Base-by-base conservation (phyloP, 257 asterid genomes). In the Petrea volubilis region DNA sequence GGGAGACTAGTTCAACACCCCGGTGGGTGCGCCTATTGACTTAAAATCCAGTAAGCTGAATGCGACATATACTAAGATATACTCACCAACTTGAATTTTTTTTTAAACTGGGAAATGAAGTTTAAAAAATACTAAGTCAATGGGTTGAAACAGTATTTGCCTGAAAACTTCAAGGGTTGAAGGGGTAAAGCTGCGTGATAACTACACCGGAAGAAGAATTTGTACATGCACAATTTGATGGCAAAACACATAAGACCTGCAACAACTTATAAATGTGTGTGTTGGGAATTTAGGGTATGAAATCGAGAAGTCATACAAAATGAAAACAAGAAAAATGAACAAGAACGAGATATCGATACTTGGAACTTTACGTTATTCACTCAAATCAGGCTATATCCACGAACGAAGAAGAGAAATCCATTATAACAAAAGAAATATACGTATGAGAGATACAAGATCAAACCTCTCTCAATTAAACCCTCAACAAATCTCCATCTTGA, bases 1-100 rank as follows among this genome's bases (percentile, higher is more conserved):
- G 52, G 20, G 44, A 74, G 84, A 72, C 73, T 64, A 13, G 36
- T 77, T 77, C 82, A 77, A 51, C 60, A 38, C 25, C 68, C 59
- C 44, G 36, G 41, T 33, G 64, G 67, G 43, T 9, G 13, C 6
- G 47, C 68, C 46, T 0, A 38, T 53, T 41, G 9, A 10, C 25
- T 9, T 7, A 46, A 25, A 27, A 23, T 43, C 17, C 41, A 57
- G 34, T 17, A 31, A 70, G n/a, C 33, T 23, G 74, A 64, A 69
- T 34, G 68, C 56, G 70, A 71, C 60, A 29, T 34, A 28, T 18
- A 31, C n/a, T 14, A n/a, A n/a, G n/a, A n/a, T n/a, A n/a, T n/a
- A n/a, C n/a, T n/a, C 43, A n/a, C 61, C 53, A 53, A 43, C 28
- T 31, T 33, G 60, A 60, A 20, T 25, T 58, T 65, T 64, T 31